Evolutionary conservation across 129 eudicot species (phyloP), one percentile per base, ranked within the genome.

Genomic region (Flaveria ramosissima): DNA sequence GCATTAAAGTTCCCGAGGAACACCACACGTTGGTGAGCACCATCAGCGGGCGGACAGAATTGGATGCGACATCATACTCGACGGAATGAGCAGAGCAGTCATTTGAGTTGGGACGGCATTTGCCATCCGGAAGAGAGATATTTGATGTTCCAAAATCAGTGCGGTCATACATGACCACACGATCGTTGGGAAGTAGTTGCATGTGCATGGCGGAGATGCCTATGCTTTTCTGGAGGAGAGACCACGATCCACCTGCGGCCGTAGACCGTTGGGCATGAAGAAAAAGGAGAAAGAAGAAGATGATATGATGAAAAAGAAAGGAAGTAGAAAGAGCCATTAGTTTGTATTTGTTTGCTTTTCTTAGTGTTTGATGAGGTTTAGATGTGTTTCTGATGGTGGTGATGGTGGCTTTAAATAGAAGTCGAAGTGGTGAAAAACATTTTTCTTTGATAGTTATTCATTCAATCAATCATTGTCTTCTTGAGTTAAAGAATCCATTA

Each of bases 191-290:
- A 21, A 91, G 84, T 65, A 88, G 90, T 45, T 91, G 97, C 90
- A 86, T 91, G 95, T 86, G 97, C 97, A 91, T 91, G 86, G 97
- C 83, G 14, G 94, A 81, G 42, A 85, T 80, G 72, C 97, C 97
- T 5, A 82, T 76, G 84, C 64, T 88, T 51, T 81, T 57, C 43
- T 70, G 80, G 59, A 91, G 50, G 9, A 32, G 3, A 3, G 77
- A 73, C 77, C 77, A 73, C 5, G 77, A 73, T 20, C 77, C 77
- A 1, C 64, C 64, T 3, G 32, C 11, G 8, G 61, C 61, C 4
- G 61, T 23, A 55, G 16, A 55, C 8, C 4, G 61, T 19, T 7
- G 26, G 3, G 61, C 61, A 1, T 17, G 61, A 12, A 55, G 61
- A 24, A 55, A 24, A 2, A 55, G 61, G 26, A 55, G 13, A 20